These are phyloP conservation scores for Candida nonsorbophila DNA, from an alignment of 805 yeast species.

Conservation along the genomic window DNA sequence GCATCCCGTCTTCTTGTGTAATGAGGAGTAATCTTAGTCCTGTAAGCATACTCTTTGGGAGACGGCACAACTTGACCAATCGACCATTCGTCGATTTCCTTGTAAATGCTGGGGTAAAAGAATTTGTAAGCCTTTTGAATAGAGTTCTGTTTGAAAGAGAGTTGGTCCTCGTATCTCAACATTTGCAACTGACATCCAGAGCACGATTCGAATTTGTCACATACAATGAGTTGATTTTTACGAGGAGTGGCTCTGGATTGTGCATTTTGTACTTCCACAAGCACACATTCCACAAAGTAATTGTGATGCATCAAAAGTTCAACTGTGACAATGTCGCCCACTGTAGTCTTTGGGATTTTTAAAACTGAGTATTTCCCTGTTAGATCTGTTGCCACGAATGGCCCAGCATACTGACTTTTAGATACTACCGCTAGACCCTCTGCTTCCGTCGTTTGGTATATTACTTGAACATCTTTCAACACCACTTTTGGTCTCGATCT, in stretches of 20 bases:
- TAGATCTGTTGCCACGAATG: slow-evolving; percentile 4
- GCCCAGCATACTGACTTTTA: slow-evolving; percentile 14
- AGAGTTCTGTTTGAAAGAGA: slow-evolving; percentile 21
- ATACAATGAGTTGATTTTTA: slow-evolving; percentile 21
- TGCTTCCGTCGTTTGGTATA: slow-evolving; percentile 27
- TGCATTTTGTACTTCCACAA: slow-evolving; percentile 13
- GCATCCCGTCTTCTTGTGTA: no score
- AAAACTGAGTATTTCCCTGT: slow-evolving; percentile 16
- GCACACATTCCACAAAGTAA: slow-evolving; percentile 23
- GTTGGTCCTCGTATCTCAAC: slow-evolving; percentile 34
- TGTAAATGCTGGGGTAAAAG: slow-evolving; percentile 23
- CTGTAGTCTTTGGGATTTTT: slow-evolving; percentile 31
- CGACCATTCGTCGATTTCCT: slow-evolving; percentile 2
- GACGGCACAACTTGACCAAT: slow-evolving; percentile 27
- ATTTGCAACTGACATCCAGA: slow-evolving; percentile 41
- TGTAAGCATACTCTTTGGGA: slow-evolving; percentile 32
- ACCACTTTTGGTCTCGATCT: slow-evolving; percentile 12
- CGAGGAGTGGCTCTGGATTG: slow-evolving; percentile 10
- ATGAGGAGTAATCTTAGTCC: slow-evolving; percentile 41
- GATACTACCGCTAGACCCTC: slow-evolving; percentile 31
- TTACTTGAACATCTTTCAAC: slow-evolving; percentile 14
- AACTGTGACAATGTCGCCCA: slow-evolving; percentile 32
- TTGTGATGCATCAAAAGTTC: slow-evolving; percentile 23
- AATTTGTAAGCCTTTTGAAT: slow-evolving; percentile 29
- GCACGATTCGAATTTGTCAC: slow-evolving; percentile 32